These are phyloP conservation scores for Aspergillus neotritici DNA, from an alignment of 2,329 filamentous ascomycete species.

Conservation along the genomic window DNA sequence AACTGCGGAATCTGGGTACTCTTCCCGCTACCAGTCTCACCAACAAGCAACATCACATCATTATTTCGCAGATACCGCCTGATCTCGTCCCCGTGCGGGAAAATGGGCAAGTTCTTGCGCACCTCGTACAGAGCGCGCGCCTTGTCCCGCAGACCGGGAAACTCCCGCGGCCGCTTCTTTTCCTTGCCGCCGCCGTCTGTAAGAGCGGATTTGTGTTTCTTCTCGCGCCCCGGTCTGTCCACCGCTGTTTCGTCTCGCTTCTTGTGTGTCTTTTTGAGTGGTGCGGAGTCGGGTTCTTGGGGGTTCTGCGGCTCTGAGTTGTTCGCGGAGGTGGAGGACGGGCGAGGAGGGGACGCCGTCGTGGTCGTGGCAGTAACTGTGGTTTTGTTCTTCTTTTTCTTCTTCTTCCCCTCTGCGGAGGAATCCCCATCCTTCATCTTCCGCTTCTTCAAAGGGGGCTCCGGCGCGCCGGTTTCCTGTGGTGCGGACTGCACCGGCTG, in stretches of 20 bases:
- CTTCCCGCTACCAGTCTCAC: constrained; percentile 95
- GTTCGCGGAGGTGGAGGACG: constrained; percentile 5
- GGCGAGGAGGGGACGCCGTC: no score
- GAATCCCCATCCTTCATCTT: constrained; percentile 4
- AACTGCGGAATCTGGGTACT: constrained; percentile 96
- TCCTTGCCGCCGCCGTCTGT: constrained; percentile 5
- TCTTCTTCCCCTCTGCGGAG: constrained; percentile 20
- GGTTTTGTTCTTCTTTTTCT: constrained; percentile 22
- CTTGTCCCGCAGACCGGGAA: constrained; percentile 36
- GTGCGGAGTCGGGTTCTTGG: no score
- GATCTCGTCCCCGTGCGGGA: constrained; percentile 66
- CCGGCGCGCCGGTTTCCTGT: no score
- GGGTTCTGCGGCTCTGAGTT: neutral
- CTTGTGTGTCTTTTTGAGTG: no score
- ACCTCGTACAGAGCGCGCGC: constrained; percentile 45
- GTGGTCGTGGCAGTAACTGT: no score
- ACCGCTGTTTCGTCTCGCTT: no score
- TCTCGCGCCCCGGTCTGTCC: no score
- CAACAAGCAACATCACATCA: constrained; percentile 76
- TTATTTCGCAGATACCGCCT: constrained; percentile 56
- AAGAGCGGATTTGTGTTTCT: constrained; percentile 8
- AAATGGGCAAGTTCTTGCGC: constrained; percentile 73
- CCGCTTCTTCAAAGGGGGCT: constrained; percentile 7
- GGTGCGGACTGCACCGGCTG: no score
- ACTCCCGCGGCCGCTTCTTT: constrained; percentile 17